These are phyloP conservation scores for Pleurotus sapidus DNA, from an alignment of 768 basidiomycete species.

Conservation along the genomic window DNA sequence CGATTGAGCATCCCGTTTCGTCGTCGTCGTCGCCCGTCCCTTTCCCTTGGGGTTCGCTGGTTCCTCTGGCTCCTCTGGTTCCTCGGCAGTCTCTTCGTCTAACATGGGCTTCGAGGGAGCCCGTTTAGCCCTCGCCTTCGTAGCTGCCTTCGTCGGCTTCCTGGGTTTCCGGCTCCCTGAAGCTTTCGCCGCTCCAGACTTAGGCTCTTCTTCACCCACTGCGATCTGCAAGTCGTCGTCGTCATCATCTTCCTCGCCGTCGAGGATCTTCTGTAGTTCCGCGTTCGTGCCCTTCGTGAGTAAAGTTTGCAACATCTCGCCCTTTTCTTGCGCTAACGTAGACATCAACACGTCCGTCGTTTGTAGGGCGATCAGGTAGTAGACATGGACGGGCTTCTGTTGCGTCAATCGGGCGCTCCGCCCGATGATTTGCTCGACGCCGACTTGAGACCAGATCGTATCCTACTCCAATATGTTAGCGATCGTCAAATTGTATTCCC, in stretches of 20 bases:
- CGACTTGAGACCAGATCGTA: conserved; percentile 8
- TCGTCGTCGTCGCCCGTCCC: too few species aligned
- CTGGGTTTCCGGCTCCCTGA: too few species aligned
- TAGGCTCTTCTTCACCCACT: too few species aligned
- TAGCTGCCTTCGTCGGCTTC: too few species aligned
- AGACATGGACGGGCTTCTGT: conserved; percentile 5
- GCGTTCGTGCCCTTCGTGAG: not conserved
- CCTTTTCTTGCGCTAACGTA: not conserved
- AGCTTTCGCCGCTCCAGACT: too few species aligned
- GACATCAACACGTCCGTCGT: conserved; percentile 10
- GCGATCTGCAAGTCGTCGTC: not conserved
- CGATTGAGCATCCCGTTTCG: too few species aligned
- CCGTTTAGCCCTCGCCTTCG: too few species aligned
- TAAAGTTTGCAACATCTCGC: conserved; percentile 1
- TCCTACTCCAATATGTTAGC: not conserved
- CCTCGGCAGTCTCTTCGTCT: too few species aligned
- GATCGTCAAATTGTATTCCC: too few species aligned
- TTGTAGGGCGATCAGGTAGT: conserved; percentile 3
- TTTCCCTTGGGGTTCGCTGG: too few species aligned
- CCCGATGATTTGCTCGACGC: conserved; percentile 4
- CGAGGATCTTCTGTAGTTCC: not conserved
- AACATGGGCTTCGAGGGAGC: too few species aligned
- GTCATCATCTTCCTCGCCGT: not conserved
- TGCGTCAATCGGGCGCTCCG: conserved; percentile 5
- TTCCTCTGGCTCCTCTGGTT: too few species aligned